Evolutionary conservation across 2,329 filamentous ascomycete genomes (phyloP).

Genomic region (Aspergillus japonicus): DNA sequence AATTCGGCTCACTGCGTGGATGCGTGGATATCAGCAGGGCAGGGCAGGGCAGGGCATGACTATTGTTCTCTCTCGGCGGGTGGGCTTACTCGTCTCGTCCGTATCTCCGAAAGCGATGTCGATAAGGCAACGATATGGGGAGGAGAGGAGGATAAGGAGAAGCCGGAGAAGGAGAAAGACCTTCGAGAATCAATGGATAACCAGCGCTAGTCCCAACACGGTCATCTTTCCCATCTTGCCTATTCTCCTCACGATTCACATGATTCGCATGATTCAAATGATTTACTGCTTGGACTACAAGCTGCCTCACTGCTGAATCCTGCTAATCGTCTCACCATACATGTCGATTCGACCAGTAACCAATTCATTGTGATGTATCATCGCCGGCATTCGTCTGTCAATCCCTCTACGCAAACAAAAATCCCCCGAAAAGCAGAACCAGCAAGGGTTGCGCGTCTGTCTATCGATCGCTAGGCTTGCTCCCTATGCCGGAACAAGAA

Average conservation of each 20-base stretch:
- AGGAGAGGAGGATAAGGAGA: background rate
- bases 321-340: background rate
- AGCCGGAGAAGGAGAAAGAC: background rate
- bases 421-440: background rate
- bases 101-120: background rate
- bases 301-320: no score
- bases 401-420: background rate
- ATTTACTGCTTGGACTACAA: no score
- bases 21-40: background rate
- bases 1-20: background rate
- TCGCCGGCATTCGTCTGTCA: background rate
- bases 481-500: conserved; percentile 2
- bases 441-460: background rate
- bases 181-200: background rate
- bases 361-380: background rate
- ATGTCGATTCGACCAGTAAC: conserved; percentile 3
- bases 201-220: background rate
- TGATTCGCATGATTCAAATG: no score
- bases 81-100: background rate
- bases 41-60: no score
- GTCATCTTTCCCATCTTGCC: background rate
- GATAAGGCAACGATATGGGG: background rate
- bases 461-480: background rate
- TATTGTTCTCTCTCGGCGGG: background rate
- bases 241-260: no score